Percentiles rank a stretch among this genome's conserved stretches.
phyloP scores from a whole-genome alignment of 495 filamentous ascomycete genomes.

The Ramalina peruviana region DNA sequence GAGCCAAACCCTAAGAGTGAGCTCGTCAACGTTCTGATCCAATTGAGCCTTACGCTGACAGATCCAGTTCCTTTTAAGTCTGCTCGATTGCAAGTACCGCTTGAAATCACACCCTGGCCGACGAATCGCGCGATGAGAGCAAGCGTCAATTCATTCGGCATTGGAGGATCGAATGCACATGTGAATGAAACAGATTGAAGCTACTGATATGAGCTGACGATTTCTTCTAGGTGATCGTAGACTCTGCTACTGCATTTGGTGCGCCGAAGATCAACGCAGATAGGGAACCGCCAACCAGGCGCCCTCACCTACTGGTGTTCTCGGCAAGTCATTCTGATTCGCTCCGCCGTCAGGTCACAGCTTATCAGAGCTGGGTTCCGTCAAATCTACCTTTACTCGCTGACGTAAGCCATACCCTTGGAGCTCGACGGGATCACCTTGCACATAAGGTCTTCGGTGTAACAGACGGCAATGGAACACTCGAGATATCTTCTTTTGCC shows the following conservation, averaged over 20 bases:
- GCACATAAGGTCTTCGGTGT: constrained; percentile 1
- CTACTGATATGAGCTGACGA: neutral
- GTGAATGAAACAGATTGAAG: constrained; percentile 3
- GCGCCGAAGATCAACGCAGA: no score
- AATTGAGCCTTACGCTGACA: no score
- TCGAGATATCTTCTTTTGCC: constrained; percentile 3
- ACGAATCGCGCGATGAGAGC: constrained; percentile 11
- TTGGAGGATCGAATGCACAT: constrained; percentile 37
- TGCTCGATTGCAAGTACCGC: neutral
- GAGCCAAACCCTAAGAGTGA: constrained; percentile 25
- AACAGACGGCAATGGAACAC: constrained; percentile 3
- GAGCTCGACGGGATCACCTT: neutral
- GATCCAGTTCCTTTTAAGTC: no score
- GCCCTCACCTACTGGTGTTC: constrained; percentile 2
- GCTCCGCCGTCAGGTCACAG: constrained; percentile 2
- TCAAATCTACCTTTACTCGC: neutral
- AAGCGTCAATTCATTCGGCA: constrained; percentile 34
- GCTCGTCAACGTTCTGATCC: neutral
- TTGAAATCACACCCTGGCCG: constrained; percentile 17
- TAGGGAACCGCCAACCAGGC: neutral
- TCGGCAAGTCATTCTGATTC: constrained; percentile 16
- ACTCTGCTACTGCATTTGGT: neutral
- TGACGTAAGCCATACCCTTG: constrained; percentile 11
- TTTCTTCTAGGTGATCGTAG: neutral
- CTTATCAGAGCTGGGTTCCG: neutral